These are phyloP conservation scores for Salicornia ramosissima DNA, from an alignment of 148 eudicot species.

Conservation along the genomic window DNA sequence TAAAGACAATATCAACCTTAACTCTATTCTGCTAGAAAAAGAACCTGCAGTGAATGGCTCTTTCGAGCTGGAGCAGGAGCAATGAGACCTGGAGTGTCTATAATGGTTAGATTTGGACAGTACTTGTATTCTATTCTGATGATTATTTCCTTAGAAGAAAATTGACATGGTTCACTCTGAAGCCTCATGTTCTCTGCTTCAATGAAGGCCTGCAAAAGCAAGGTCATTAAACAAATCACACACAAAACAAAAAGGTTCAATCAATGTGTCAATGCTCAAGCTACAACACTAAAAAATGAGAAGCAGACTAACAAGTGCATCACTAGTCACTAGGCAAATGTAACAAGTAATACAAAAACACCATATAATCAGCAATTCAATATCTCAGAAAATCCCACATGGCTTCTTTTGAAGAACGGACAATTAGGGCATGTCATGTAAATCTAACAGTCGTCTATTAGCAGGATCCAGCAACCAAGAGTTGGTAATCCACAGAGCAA, in stretches of 20 bases:
- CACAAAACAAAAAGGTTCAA: neutral
- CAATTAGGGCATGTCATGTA: neutral
- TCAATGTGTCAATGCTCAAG: neutral
- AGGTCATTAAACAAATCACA: neutral
- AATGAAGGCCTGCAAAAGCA: slow-evolving; percentile 62
- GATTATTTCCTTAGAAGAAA: slow-evolving; percentile 89
- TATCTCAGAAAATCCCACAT: neutral
- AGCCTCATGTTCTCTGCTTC: slow-evolving; percentile 97
- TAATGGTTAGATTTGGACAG: slow-evolving; percentile 95
- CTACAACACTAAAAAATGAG: neutral
- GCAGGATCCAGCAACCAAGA: neutral
- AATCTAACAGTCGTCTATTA: neutral
- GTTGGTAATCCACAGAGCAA: neutral
- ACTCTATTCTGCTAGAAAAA: slow-evolving; percentile 1
- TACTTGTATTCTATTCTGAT: slow-evolving; percentile 79
- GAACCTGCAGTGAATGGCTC: slow-evolving; percentile 75
- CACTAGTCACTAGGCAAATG: neutral
- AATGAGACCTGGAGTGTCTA: slow-evolving; percentile 95
- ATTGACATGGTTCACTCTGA: slow-evolving; percentile 78
- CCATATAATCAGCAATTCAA: neutral
- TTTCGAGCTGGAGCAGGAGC: slow-evolving; percentile 96
- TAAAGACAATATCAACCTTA: neutral
- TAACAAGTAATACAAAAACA: neutral
- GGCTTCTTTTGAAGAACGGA: neutral
- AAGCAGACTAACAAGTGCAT: neutral